These are phyloP conservation scores for Ophiostoma triangulosporum DNA, from an alignment of 2,329 filamentous ascomycete genomes.

Conservation along the genomic window DNA sequence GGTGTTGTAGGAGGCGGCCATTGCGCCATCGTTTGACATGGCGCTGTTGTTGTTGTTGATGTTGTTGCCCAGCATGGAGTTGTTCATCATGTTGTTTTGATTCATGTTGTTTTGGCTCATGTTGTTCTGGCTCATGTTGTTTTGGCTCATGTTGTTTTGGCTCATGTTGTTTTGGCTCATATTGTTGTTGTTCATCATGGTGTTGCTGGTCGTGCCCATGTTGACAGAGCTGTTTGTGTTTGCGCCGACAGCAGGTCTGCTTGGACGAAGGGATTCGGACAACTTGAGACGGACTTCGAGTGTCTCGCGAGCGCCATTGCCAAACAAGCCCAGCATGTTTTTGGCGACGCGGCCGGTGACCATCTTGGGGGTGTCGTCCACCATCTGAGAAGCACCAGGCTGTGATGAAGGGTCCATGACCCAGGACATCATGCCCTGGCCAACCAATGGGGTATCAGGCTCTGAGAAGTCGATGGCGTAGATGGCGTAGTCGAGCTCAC, in stretches of 20 bases:
- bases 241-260: background rate
- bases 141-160: background rate
- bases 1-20: conserved; percentile 6
- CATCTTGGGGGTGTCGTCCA: conserved; percentile 39
- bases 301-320: conserved; percentile 71
- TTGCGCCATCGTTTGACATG: background rate
- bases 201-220: background rate
- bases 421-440: conserved; percentile 89
- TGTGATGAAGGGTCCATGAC: conserved; percentile 39
- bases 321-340: conserved; percentile 73
- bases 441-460: conserved; percentile 81
- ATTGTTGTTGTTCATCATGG: background rate
- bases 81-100: background rate
- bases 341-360: conserved; percentile 85
- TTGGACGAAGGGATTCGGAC: conserved; percentile 55
- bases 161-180: background rate
- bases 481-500: conserved; percentile 76
- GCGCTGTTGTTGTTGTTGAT: background rate
- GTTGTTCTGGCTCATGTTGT: background rate
- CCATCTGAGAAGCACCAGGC: conserved; percentile 25
- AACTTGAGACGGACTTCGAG: conserved; percentile 87
- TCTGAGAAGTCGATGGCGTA: conserved; percentile 97
- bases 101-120: background rate
- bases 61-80: background rate
- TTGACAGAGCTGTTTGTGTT: conserved; percentile 11